Base-by-base conservation (phyloP, 2,329 filamentous ascomycete species). In the Exserohilum rostratum region DNA sequence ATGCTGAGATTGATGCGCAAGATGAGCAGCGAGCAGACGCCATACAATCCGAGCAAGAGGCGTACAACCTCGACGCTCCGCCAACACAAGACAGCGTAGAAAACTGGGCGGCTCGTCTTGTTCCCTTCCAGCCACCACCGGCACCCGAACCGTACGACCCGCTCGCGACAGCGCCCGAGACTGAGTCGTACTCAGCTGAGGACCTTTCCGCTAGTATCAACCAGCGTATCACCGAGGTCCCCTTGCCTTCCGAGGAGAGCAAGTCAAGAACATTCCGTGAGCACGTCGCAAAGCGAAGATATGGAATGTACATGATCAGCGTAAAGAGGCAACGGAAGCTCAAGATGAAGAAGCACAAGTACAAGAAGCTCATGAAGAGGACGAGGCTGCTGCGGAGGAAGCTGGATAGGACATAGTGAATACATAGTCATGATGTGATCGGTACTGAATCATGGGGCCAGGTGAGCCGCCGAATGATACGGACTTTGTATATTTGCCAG, bases 301-400 rank as follows among this genome's bases (percentile, higher is more conserved):
- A 58, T 70, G 68, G 75, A 56, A 93, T 96, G 88, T 79, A 88
- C 57, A 85, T 91, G 61, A 91, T 99, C 73, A 96, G 91, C 72
- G 93, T 97, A 66, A 92, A 89, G 83, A 85, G 95, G 76, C 91
- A 96, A 78, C 84, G 92, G 73, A 96, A 95, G 81, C 80, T 97
- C 72, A 96, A 92, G 86, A 99, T 99, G 93, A 99, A 99, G 90
- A 99, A 98, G 86, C 93, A 98, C 85, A 99, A 99, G 87, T 96
- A 96, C 79, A 98, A 97, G 92, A 99, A 99, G 86, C 82, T 98
- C 66, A 92, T 96, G 90, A 90, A 89, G 83, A 85, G 87, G 78
- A 97, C 93, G 71, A 87, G 93, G 76, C 93, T 91, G 74, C 77
- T 92, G 81, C 88, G 93, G 74, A 87, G 92, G 74, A 96, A 93